phyloP scores from a whole-genome alignment of 768 basidiomycete species.

The Exidia glandulosa region DNA sequence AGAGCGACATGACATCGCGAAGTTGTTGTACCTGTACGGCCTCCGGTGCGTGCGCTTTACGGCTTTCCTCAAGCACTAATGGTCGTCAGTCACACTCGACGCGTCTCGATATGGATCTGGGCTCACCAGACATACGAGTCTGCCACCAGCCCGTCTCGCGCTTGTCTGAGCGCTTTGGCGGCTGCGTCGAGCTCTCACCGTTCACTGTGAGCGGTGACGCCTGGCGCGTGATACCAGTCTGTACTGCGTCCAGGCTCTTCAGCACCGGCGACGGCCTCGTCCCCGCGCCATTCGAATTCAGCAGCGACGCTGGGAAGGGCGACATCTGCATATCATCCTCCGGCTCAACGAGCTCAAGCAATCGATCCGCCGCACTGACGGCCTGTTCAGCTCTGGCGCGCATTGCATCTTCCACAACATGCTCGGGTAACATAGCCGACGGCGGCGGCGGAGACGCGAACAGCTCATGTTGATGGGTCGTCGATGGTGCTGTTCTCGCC shows the following conservation, averaged over 20 bases:
- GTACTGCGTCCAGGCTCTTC: background rate
- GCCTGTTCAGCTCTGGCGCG: slow-evolving; percentile 86
- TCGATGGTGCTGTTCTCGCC: background rate
- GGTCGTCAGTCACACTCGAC: no score
- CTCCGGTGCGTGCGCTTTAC: slow-evolving; percentile 18
- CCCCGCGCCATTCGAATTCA: slow-evolving; percentile 22
- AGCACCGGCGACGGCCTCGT: slow-evolving; percentile 8
- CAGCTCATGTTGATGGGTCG: background rate
- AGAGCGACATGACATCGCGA: slow-evolving; percentile 37
- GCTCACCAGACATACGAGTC: slow-evolving; percentile 61
- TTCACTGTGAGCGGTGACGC: background rate
- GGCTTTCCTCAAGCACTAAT: background rate
- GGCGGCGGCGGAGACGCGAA: background rate
- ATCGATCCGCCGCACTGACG: slow-evolving; percentile 79
- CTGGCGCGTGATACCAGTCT: background rate
- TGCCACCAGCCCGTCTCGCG: slow-evolving; percentile 79
- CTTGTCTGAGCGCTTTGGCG: slow-evolving; percentile 42
- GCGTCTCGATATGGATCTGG: no score
- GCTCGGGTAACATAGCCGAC: slow-evolving; percentile 18
- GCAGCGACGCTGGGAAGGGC: slow-evolving; percentile 42
- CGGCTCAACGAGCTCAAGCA: slow-evolving; percentile 77
- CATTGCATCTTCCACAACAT: slow-evolving; percentile 72
- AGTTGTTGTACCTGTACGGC: slow-evolving; percentile 39
- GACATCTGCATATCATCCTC: slow-evolving; percentile 52
- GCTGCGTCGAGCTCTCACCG: background rate